phyloP scores from a whole-genome alignment of 1,284 basidiomycete species.

The Cutaneotrichosporon dermatis region DNA sequence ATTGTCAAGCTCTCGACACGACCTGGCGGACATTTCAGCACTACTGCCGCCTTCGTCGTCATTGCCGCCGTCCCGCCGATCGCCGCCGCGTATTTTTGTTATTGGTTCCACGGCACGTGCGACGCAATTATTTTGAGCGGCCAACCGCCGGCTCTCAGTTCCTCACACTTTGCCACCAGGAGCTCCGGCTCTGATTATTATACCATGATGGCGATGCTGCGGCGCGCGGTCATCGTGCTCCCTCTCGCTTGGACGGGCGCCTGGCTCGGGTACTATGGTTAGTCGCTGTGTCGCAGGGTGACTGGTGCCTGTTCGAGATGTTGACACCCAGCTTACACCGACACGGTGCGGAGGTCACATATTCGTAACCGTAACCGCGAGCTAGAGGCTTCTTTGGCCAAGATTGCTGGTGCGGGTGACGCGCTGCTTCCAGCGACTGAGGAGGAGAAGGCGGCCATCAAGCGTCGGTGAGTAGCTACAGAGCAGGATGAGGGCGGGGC shows the following conservation, averaged over 20 bases:
- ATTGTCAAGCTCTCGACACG: background rate
- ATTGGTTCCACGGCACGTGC: background rate
- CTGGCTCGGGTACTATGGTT: constrained; percentile 46
- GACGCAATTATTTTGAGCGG: background rate
- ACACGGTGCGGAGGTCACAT: constrained; percentile 39
- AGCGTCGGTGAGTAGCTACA: constrained; percentile 34
- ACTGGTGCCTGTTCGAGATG: too few relatives aligned
- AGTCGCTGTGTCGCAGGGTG: constrained; percentile 4
- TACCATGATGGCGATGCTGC: constrained; percentile 13
- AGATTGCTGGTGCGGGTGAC: constrained; percentile 21
- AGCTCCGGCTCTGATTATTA: too few relatives aligned
- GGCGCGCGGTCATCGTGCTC: constrained; percentile 34
- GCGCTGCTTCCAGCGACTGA: constrained; percentile 32
- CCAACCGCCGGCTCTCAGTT: background rate
- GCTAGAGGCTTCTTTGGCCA: constrained; percentile 22
- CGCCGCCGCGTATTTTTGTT: background rate
- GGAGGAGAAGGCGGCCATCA: constrained; percentile 46
- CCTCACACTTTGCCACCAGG: too few relatives aligned
- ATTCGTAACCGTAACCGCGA: constrained; percentile 32
- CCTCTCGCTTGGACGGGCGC: constrained; percentile 42
- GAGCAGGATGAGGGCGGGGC: background rate
- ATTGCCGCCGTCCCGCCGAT: background rate
- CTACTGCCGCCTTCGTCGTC: background rate
- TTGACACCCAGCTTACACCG: constrained; percentile 39
- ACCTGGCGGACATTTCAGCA: background rate